A percentile compares a stretch with the other conserved stretches of the same genome.
These are phyloP conservation scores for Candida bentonensis DNA, from an alignment of 805 yeast species.

Conservation along the genomic window DNA sequence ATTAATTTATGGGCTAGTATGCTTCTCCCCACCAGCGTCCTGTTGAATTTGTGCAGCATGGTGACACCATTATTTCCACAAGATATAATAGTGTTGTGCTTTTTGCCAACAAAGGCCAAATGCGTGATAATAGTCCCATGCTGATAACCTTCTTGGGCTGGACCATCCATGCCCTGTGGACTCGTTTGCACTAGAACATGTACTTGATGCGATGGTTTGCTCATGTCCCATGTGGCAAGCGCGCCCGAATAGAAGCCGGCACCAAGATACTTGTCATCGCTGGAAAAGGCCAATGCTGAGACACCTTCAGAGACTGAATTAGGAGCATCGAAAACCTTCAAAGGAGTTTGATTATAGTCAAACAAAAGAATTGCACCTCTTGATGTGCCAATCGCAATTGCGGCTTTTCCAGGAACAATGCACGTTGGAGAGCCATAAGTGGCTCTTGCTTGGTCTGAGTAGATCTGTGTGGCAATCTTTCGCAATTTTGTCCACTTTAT, in stretches of 20 bases:
- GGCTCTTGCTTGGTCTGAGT: constrained; percentile 1
- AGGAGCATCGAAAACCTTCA: not conserved
- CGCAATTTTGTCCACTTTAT: not conserved
- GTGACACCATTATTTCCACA: not conserved
- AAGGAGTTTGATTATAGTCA: not conserved
- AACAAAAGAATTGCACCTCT: not conserved
- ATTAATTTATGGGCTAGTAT: not conserved
- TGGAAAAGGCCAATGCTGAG: not conserved
- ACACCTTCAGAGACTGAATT: not conserved
- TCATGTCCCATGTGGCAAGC: not conserved
- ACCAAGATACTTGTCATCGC: not conserved
- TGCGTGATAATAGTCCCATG: not conserved
- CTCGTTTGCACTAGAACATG: not conserved
- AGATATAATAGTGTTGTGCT: not conserved
- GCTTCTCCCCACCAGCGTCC: not conserved
- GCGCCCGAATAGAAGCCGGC: not conserved
- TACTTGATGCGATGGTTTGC: not conserved
- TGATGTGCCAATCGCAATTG: not conserved
- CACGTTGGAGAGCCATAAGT: not conserved
- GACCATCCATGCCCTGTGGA: not conserved
- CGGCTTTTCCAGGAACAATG: not conserved
- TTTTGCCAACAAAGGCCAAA: not conserved
- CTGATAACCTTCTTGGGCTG: not conserved
- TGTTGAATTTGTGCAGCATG: not conserved
- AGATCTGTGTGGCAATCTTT: not conserved